Evolutionary conservation across 1,139 yeast species (phyloP).

Genomic region (Spathaspora sp.): DNA sequence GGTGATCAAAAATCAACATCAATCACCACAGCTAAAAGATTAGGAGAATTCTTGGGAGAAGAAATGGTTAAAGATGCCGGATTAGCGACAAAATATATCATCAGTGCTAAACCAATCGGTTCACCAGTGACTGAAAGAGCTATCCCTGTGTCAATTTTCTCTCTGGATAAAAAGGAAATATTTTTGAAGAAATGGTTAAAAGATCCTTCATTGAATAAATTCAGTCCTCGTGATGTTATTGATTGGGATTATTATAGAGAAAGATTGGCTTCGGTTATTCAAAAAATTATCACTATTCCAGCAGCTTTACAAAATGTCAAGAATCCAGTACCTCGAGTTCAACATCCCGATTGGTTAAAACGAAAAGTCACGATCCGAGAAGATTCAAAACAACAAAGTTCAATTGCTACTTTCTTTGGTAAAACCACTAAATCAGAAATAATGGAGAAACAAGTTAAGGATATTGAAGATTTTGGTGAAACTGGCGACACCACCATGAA

Average conservation of each 20-base stretch:
- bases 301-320: slow-evolving; percentile 88
- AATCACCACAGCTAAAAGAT: slow-evolving; percentile 88
- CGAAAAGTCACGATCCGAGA: slow-evolving; percentile 57
- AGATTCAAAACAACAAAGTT: slow-evolving; percentile 72
- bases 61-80: slow-evolving; percentile 98
- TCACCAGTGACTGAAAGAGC: slow-evolving; percentile 97
- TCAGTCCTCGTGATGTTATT: slow-evolving; percentile 84
- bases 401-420: slow-evolving; percentile 58
- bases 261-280: slow-evolving; percentile 88
- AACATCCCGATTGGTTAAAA: slow-evolving; percentile 92
- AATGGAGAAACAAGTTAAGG: slow-evolving; percentile 41
- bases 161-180: slow-evolving; percentile 66
- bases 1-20: slow-evolving; percentile 92
- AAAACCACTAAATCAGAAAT: slow-evolving; percentile 35
- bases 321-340: slow-evolving; percentile 95
- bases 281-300: slow-evolving; percentile 93
- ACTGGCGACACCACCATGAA: slow-evolving; percentile 18
- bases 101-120: slow-evolving; percentile 77
- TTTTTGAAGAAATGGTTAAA: slow-evolving; percentile 85
- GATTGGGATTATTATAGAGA: slow-evolving; percentile 95
- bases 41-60: slow-evolving; percentile 95
- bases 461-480: slow-evolving; percentile 77
- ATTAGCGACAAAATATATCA: slow-evolving; percentile 90
- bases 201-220: slow-evolving; percentile 74
- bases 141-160: slow-evolving; percentile 91